Base-by-base conservation (phyloP, 1,284 basidiomycete species). In the Exsudoporus floridanus region DNA sequence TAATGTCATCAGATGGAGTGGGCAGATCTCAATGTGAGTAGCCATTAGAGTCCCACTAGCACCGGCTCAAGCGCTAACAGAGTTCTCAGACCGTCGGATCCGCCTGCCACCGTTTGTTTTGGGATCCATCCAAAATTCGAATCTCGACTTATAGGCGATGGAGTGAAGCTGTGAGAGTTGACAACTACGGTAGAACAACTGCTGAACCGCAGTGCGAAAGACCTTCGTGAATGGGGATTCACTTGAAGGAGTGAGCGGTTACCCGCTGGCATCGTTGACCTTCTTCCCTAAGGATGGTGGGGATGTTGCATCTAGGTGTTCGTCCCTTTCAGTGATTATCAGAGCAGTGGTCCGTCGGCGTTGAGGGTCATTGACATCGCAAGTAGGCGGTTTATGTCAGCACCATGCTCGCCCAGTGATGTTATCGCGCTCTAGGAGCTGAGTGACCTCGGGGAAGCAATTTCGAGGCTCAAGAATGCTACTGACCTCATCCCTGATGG, bases 51-150 rank as follows among this genome's bases (percentile, higher is more conserved):
- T 23, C 6, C 19, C 1, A 12, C 9, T 5, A 2, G 7, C n/a
- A n/a, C n/a, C n/a, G n/a, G n/a, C 13, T 10, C 35, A 25, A 10
- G 18, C 23, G 0, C 23, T 49, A 10, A 54, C 40, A 21, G 25
- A 4, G 38, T 1, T 21, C 21, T 13, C 18, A 59, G 59, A 14
- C 59, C 56, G 2, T 37, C 42, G n/a, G 46, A 60, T 35, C 10
- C 28, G 10, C 49, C 42, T 18, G 10, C 10, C 4, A 23, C 4
- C 4, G 21, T 59, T 27, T 23, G 21, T 39, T 10, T 61, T 14
- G 27, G 7, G 2, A 30, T 61, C 5, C 55, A 47, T 23, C 55
- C 43, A 33, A 49, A 40, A 4, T 57, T 50, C 19, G 40, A 59
- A 27, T 33, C 50, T 16, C 46, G 38, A n/a, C 57, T 42, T 13